Percentiles rank a stretch among this genome's conserved stretches.
Evolutionary conservation across 1,284 basidiomycete genomes (phyloP).

Genomic region (Marasmius oreades): DNA sequence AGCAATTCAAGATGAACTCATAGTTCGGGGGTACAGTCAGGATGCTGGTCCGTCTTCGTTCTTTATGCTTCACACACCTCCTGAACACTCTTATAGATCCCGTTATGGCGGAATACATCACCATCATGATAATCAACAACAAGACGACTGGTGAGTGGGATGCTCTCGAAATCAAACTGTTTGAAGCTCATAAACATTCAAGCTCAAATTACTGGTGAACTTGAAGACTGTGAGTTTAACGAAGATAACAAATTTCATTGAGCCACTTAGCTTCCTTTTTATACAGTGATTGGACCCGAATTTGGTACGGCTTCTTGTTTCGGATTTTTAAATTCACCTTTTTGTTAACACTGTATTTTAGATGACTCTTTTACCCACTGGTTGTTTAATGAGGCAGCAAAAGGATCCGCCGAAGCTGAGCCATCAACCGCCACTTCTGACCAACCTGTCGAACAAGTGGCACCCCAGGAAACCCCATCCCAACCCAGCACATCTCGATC

Average conservation of each 20-base stretch:
- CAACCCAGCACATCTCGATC: not conserved
- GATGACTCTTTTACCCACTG: constrained; percentile 80
- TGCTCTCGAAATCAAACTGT: constrained; percentile 4
- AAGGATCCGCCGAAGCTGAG: constrained; percentile 52
- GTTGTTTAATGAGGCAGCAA: constrained; percentile 76
- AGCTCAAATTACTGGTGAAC: constrained; percentile 81
- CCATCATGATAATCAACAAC: constrained; percentile 90
- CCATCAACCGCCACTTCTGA: constrained; percentile 37
- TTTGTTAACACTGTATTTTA: constrained; percentile 28
- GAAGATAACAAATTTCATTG: constrained; percentile 11
- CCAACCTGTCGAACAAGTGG: constrained; percentile 24
- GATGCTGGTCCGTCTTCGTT: constrained; percentile 61
- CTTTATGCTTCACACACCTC: constrained; percentile 8
- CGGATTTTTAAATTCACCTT: constrained; percentile 1
- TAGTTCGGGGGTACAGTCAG: constrained; percentile 67
- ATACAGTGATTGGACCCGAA: constrained; percentile 72
- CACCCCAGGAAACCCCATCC: constrained; percentile 18
- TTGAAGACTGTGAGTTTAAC: constrained; percentile 71
- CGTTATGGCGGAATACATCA: constrained; percentile 91
- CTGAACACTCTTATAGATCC: constrained; percentile 45
- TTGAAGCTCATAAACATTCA: constrained; percentile 18
- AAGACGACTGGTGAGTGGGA: constrained; percentile 67
- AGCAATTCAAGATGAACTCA: constrained; percentile 81
- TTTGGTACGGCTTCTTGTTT: constrained; percentile 47
- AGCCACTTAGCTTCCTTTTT: constrained; percentile 17